Conservation (phyloP, 768 basidiomycete genomes). For the Boletus fagicola region DNA sequence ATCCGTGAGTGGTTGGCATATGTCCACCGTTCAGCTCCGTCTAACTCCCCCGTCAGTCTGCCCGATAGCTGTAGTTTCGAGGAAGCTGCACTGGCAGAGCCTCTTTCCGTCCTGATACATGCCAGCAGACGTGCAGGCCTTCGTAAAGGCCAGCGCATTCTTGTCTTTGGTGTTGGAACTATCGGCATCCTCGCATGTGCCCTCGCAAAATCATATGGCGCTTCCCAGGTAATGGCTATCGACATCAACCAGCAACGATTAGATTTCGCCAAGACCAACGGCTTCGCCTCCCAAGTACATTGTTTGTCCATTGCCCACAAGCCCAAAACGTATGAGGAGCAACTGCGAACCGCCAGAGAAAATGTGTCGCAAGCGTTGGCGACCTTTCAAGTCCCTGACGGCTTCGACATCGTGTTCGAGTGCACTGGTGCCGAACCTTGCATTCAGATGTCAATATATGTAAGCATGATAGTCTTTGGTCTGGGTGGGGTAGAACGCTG, state of each 20-base stretch:
- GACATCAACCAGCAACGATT: conserved; percentile 87
- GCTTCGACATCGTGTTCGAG: conserved; percentile 92
- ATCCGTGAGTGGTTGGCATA: conserved; percentile 61
- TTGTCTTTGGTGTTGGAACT: conserved; percentile 90
- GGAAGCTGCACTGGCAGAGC: conserved; percentile 87
- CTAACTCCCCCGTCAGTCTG: conserved; percentile 45
- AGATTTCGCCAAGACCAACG: conserved; percentile 70
- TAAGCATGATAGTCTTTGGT: conserved; percentile 43
- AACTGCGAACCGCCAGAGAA: conserved; percentile 59
- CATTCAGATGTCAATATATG: conserved; percentile 88
- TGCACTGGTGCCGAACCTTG: conserved; percentile 93
- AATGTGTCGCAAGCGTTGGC: conserved; percentile 49
- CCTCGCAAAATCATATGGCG: conserved; percentile 70
- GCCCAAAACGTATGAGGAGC: conserved; percentile 54
- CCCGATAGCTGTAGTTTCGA: conserved; percentile 76
- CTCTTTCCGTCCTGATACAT: conserved; percentile 85
- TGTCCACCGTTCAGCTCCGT: neutral
- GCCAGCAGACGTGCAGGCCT: conserved; percentile 48
- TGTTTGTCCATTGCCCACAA: conserved; percentile 55
- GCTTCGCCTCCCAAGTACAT: conserved; percentile 74
- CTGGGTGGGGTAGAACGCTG: conserved; percentile 9
- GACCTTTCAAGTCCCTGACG: conserved; percentile 61
- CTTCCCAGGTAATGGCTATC: conserved; percentile 67
- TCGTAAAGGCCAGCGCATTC: conserved; percentile 60
- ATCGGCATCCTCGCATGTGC: conserved; percentile 90